phyloP scores from a whole-genome alignment of 2,329 filamentous ascomycete genomes.

The Penicillium sumatraense region DNA sequence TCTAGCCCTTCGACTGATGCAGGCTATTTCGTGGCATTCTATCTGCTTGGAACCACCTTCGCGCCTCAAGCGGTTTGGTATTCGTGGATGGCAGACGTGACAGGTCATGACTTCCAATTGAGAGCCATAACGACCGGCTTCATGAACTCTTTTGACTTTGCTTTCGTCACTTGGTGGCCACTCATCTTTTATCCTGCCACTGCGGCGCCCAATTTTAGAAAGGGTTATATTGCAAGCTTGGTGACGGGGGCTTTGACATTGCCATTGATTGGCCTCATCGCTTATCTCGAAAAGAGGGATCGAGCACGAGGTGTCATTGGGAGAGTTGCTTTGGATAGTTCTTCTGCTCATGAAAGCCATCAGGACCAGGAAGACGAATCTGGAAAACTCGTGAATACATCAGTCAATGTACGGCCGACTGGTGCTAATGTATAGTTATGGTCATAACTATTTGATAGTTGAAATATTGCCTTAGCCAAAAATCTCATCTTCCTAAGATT shows the following conservation, averaged over 20 bases:
- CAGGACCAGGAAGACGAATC: background rate
- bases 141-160: conserved; percentile 52
- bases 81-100: conserved; percentile 52
- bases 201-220: conserved; percentile 45
- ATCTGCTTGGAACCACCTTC: conserved; percentile 51
- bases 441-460: too few species aligned
- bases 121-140: conserved; percentile 51
- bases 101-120: conserved; percentile 43
- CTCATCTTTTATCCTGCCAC: conserved; percentile 48
- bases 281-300: conserved; percentile 37
- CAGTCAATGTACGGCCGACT: conserved; percentile 2
- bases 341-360: background rate
- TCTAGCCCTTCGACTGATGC: conserved; percentile 22
- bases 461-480: background rate
- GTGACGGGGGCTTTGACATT: conserved; percentile 44
- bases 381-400: background rate
- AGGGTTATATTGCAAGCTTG: conserved; percentile 47
- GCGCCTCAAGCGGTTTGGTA: conserved; percentile 55
- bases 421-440: conserved; percentile 5
- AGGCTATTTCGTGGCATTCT: conserved; percentile 51
- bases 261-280: conserved; percentile 43
- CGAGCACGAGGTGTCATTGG: conserved; percentile 15
- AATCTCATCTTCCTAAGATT: background rate
- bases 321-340: conserved; percentile 4
- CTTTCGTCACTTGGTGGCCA: conserved; percentile 49